Evolutionary conservation across 352 stramenopile species (phyloP).

Genomic region (Pythium biforme): DNA sequence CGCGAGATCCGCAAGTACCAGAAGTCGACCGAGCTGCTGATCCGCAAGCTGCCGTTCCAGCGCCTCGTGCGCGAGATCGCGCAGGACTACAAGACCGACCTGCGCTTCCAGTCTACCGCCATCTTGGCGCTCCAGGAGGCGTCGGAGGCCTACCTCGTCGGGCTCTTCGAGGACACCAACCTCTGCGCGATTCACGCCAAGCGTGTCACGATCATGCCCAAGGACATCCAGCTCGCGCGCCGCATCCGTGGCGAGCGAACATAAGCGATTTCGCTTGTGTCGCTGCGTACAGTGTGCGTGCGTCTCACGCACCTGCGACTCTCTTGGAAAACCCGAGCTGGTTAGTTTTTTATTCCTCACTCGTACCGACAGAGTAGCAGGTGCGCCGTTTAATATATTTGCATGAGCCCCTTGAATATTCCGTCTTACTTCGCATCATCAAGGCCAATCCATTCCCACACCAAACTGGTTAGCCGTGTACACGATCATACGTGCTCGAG

Average conservation of each 20-base stretch:
- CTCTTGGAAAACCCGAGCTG: conserved; percentile 2
- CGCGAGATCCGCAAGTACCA: conserved; percentile 94
- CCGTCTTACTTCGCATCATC: not conserved
- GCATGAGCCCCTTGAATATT: conserved; percentile 4
- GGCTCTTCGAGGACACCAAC: conserved; percentile 90
- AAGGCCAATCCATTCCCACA: not conserved
- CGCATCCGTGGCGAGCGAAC: conserved; percentile 72
- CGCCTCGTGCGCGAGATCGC: conserved; percentile 83
- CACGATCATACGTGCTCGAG: too few relatives aligned
- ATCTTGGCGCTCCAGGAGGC: conserved; percentile 78
- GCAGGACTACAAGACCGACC: conserved; percentile 44
- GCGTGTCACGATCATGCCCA: conserved; percentile 94
- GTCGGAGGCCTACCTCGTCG: conserved; percentile 83
- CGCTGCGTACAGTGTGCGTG: not conserved
- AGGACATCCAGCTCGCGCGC: conserved; percentile 92
- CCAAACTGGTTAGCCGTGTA: too few relatives aligned
- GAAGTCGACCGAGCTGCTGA: conserved; percentile 87
- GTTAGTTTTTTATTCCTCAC: conserved; percentile 6
- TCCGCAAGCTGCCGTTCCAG: conserved; percentile 92
- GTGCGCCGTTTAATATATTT: conserved; percentile 29
- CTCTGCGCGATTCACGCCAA: conserved; percentile 94
- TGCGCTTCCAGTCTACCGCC: conserved; percentile 62
- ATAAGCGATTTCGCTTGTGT: conserved; percentile 13
- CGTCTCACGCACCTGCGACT: not conserved
- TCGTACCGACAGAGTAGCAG: conserved; percentile 12